Evolutionary conservation across 2,329 filamentous ascomycete genomes (phyloP).

Genomic region (Colletotrichum godetiae): DNA sequence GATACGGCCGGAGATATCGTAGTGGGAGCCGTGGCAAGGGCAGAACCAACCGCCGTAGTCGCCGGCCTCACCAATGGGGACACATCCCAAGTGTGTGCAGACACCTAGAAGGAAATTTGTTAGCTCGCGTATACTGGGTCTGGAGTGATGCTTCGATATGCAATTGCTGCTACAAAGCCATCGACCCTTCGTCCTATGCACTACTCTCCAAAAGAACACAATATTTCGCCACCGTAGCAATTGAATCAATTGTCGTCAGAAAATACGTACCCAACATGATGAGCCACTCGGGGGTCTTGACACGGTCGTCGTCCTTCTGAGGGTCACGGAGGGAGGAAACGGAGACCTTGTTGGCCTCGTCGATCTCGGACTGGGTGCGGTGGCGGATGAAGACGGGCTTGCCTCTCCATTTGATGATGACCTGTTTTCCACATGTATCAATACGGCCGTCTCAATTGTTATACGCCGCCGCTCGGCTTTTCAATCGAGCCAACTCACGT

Average conservation of each 20-base stretch:
- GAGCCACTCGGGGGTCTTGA: slow-evolving; percentile 98
- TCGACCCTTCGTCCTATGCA: background rate
- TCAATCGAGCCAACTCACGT: slow-evolving; percentile 72
- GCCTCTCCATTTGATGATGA: slow-evolving; percentile 99
- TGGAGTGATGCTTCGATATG: background rate
- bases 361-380: slow-evolving; percentile 92
- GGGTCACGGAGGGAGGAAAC: slow-evolving; percentile 89
- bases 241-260: background rate
- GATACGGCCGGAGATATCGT: slow-evolving; percentile 99
- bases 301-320: slow-evolving; percentile 89
- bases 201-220: background rate
- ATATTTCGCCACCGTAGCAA: background rate
- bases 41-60: slow-evolving; percentile 99
- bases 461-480: background rate
- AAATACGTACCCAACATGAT: slow-evolving; percentile 87
- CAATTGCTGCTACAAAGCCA: background rate
- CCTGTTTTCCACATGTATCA: slow-evolving; percentile 58
- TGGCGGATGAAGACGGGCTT: slow-evolving; percentile 99
- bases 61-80: slow-evolving; percentile 98
- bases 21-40: slow-evolving; percentile 99
- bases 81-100: slow-evolving; percentile 99
- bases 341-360: slow-evolving; percentile 91
- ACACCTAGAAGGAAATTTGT: slow-evolving; percentile 71
- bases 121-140: slow-evolving; percentile 35
- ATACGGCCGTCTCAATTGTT: background rate